phyloP scores from a whole-genome alignment of 805 yeast species.

The Candida pseudoglaebosa region DNA sequence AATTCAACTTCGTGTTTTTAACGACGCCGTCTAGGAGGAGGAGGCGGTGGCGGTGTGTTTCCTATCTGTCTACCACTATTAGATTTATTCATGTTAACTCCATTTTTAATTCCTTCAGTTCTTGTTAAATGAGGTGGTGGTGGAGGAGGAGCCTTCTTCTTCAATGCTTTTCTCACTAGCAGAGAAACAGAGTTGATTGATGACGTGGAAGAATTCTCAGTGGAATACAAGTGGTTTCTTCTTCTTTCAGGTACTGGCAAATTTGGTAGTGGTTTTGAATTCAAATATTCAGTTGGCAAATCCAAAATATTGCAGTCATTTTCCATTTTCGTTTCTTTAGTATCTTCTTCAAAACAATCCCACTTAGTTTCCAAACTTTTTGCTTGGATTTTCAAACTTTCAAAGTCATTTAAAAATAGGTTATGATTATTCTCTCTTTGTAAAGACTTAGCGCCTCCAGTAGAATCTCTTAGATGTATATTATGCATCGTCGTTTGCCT shows the following conservation, averaged over 20 bases:
- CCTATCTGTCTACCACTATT: too few relatives aligned
- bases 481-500: slow-evolving; percentile 30
- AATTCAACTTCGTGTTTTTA: too few relatives aligned
- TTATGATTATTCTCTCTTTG: slow-evolving; percentile 25
- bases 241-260: slow-evolving; percentile 9
- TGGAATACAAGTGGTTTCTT: slow-evolving; percentile 6
- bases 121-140: too few relatives aligned
- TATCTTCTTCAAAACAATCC: background rate
- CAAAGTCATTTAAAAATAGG: slow-evolving; percentile 16
- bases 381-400: background rate
- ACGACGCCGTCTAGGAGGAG: slow-evolving; percentile 31
- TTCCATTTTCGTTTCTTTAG: slow-evolving; percentile 1
- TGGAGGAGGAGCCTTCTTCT: slow-evolving; percentile 39
- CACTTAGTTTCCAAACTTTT: slow-evolving; percentile 2
- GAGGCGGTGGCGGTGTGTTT: slow-evolving; percentile 19
- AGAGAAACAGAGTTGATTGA: slow-evolving; percentile 17
- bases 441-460: slow-evolving; percentile 1
- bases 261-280: slow-evolving; percentile 18
- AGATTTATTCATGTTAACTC: too few relatives aligned
- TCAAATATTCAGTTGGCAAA: slow-evolving; percentile 29
- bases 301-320: slow-evolving; percentile 20
- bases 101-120: too few relatives aligned
- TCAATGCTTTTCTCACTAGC: slow-evolving; percentile 25
- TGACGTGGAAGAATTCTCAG: slow-evolving; percentile 13
- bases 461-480: slow-evolving; percentile 4